Evolutionary conservation across 352 stramenopile genomes (phyloP), one percentile per base, ranked within the genome.

Genomic region (Phytophthora sp.): DNA sequence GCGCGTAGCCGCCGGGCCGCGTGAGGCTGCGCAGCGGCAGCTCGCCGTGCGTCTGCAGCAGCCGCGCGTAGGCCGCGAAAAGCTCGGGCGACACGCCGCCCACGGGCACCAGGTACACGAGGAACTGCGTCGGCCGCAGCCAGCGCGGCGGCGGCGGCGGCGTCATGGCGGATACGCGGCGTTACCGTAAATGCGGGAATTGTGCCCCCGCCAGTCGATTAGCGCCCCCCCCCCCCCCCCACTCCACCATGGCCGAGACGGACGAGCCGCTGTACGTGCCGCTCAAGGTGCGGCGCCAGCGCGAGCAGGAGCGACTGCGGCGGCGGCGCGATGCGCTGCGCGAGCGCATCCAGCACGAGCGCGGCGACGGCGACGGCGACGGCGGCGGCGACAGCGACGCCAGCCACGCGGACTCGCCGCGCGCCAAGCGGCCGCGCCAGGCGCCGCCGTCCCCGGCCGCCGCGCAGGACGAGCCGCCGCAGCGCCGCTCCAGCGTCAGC

Each of bases 81-180:
- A 84, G 61, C 45, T 91, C 74, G 11, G 54, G 17, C 3, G 87
- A 75, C 51, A 92, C 89, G 46, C 66, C 73, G 7, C 87, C 87
- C 38, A 94, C 83, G 9, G 87, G 87, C 37, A 89, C 82, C 34
- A 93, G 66, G 62, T 95, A 95, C 54, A 95, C 82, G 56, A 95
- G 84, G 49, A 94, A 80, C 74, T 94, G 74, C 43, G 75, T 63
- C 53, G 74, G 78, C 37, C 82, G 78, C 66, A 71, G 86, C 84
- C 84, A 93, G 17, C 72, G 77, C 39, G 72, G 68, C 54, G 50
- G 34, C 31, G 62, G 6, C 53, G 62, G 15, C 53, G 72, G 34
- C 28, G 28, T 21, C 13, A 18, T 31, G 12, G 24, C 13, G 26
- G n/a, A 54, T 42, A 31, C 45, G 28, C 28, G 28, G 12, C 28